These are phyloP conservation scores for Diaporthe sp. DNA, from an alignment of 2,329 filamentous ascomycete genomes.

Conservation along the genomic window DNA sequence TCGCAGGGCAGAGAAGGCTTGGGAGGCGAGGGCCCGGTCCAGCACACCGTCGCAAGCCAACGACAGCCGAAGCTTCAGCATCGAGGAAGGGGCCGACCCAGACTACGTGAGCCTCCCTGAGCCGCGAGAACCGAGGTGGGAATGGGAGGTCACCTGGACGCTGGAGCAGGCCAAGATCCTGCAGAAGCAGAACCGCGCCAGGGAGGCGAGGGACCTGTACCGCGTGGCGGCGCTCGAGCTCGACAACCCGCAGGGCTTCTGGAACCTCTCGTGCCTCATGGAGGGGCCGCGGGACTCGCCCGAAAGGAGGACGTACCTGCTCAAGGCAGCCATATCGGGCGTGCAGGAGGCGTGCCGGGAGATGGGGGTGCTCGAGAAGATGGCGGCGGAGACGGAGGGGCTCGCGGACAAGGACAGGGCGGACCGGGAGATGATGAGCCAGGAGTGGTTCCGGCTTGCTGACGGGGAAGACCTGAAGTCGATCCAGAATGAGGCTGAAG, in stretches of 20 bases:
- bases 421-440: slow-evolving; percentile 44
- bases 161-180: slow-evolving; percentile 50
- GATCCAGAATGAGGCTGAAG: slow-evolving; percentile 23
- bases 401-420: slow-evolving; percentile 39
- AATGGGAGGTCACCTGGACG: slow-evolving; percentile 52
- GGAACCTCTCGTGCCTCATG: slow-evolving; percentile 49
- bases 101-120: neutral
- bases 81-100: slow-evolving; percentile 25
- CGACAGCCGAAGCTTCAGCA: slow-evolving; percentile 24
- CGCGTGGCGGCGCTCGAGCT: slow-evolving; percentile 50
- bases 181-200: slow-evolving; percentile 36
- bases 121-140: slow-evolving; percentile 49
- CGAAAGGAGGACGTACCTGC: slow-evolving; percentile 46
- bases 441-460: slow-evolving; percentile 47
- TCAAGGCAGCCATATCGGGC: slow-evolving; percentile 52
- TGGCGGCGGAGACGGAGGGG: slow-evolving; percentile 37
- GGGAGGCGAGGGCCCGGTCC: slow-evolving; percentile 21
- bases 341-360: slow-evolving; percentile 47
- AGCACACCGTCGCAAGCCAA: neutral
- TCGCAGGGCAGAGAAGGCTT: slow-evolving; percentile 25
- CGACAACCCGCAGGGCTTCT: slow-evolving; percentile 48
- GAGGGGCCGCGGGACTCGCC: slow-evolving; percentile 42
- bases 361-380: slow-evolving; percentile 45
- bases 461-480: slow-evolving; percentile 28
- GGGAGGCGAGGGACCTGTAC: slow-evolving; percentile 45